Percentiles rank a stretch among this genome's conserved stretches.
Evolutionary conservation across 108 stramenopile genomes (phyloP).

Genomic region (Pinguiococcus pyrenoidosus): DNA sequence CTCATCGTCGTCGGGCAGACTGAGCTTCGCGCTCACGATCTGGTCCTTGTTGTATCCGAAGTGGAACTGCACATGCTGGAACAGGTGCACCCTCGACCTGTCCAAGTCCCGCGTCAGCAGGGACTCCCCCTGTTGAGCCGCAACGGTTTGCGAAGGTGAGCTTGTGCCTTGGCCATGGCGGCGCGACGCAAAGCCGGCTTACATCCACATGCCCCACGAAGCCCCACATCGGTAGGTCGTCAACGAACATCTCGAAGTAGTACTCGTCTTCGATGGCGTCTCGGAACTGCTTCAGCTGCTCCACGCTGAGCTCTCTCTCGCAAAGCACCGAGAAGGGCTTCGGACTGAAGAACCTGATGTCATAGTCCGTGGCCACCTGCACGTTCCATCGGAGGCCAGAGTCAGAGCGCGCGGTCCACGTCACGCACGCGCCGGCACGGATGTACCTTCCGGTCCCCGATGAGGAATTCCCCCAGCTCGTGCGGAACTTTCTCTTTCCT

Average conservation of each 20-base stretch:
- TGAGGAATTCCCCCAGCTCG: conserved; percentile 76
- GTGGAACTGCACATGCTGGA: conserved; percentile 76
- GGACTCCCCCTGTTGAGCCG: conserved; percentile 8
- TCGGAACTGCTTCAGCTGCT: conserved; percentile 40
- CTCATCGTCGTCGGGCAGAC: conserved; percentile 33
- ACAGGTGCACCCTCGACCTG: conserved; percentile 61
- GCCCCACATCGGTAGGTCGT: conserved; percentile 95
- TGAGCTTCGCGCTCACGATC: conserved; percentile 72
- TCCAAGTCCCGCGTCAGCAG: conserved; percentile 35
- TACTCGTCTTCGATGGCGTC: conserved; percentile 44
- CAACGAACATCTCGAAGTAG: conserved; percentile 95
- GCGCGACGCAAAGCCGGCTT: no score
- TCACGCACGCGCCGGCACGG: no score
- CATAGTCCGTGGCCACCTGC: conserved; percentile 57
- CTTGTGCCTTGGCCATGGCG: no score
- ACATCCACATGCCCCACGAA: conserved; percentile 63
- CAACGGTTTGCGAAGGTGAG: no score
- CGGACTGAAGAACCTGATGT: conserved; percentile 48
- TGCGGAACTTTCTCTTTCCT: conserved; percentile 6
- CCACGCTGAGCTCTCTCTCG: conserved; percentile 40
- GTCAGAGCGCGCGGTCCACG: no score
- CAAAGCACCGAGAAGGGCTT: conserved; percentile 45
- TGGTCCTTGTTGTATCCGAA: conserved; percentile 71
- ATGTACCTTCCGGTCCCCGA: conserved; percentile 86
- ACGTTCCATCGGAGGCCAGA: no score